Conservation (phyloP, 108 stramenopile genomes). For the Nannochloropsis salina region DNA sequence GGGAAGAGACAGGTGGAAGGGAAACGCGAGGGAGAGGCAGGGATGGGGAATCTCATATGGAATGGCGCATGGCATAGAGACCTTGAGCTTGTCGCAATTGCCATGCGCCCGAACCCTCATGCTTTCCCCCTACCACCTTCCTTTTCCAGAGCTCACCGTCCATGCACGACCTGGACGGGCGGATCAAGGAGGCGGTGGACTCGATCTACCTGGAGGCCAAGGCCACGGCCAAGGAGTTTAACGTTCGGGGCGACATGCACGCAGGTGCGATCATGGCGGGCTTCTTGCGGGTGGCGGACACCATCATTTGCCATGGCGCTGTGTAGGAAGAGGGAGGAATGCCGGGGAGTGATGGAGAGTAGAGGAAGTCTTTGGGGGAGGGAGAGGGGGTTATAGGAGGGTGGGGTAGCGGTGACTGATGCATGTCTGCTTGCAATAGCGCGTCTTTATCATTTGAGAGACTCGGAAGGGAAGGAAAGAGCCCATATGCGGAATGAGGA, state of each 20-base stretch:
- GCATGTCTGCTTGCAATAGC: too few relatives aligned
- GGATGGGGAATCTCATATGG: too few relatives aligned
- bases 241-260: slow-evolving; percentile 81
- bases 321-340: slow-evolving; percentile 59
- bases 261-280: slow-evolving; percentile 85
- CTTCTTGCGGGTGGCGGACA: slow-evolving; percentile 89
- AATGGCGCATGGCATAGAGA: too few relatives aligned
- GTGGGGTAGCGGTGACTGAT: too few relatives aligned
- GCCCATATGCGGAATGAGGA: too few relatives aligned
- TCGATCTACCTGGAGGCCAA: slow-evolving; percentile 78
- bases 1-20: background rate
- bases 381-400: too few relatives aligned
- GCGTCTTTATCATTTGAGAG: too few relatives aligned
- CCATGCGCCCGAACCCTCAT: background rate
- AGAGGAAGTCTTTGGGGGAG: too few relatives aligned
- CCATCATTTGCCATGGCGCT: slow-evolving; percentile 87
- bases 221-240: slow-evolving; percentile 82
- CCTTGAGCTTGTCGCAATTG: background rate
- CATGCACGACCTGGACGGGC: slow-evolving; percentile 62
- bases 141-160: slow-evolving; percentile 22
- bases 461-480: too few relatives aligned
- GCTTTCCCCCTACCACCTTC: background rate
- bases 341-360: too few relatives aligned
- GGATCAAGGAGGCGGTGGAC: slow-evolving; percentile 64
- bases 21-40: background rate